These are phyloP conservation scores for Fusarium bactridioides DNA, from an alignment of 2,329 filamentous ascomycete genomes.

Conservation along the genomic window DNA sequence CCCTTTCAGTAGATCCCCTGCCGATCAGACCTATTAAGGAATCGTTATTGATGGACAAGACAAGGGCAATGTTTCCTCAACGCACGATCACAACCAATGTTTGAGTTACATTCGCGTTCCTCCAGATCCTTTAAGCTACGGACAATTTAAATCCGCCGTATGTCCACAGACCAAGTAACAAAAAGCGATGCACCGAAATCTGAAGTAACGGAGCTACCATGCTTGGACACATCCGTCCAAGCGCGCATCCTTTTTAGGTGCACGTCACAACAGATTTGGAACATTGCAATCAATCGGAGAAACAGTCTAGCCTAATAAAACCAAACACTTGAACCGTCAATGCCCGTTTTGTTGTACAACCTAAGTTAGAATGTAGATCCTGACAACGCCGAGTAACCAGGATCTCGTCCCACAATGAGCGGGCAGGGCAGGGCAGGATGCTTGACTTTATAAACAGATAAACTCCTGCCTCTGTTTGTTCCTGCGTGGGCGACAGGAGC, in stretches of 20 bases:
- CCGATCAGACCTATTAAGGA: slow-evolving; percentile 24
- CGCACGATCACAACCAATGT: neutral
- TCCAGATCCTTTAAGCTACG: neutral
- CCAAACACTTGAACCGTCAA: slow-evolving; percentile 1
- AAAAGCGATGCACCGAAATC: slow-evolving; percentile 20
- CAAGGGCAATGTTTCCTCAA: slow-evolving; percentile 6
- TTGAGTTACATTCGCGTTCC: slow-evolving; percentile 7
- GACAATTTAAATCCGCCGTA: neutral
- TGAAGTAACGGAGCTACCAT: slow-evolving; percentile 14
- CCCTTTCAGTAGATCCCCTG: slow-evolving; percentile 20
- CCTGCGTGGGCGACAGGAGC: neutral
- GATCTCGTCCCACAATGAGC: slow-evolving; percentile 24
- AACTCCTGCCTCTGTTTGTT: neutral
- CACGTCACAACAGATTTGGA: slow-evolving; percentile 4
- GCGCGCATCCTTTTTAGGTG: slow-evolving; percentile 2
- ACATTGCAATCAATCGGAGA: slow-evolving; percentile 13
- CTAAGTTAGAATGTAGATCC: neutral
- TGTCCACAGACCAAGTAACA: neutral
- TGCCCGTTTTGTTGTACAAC: slow-evolving; percentile 10
- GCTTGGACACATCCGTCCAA: slow-evolving; percentile 11
- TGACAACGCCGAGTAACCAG: slow-evolving; percentile 20
- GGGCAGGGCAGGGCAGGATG: neutral
- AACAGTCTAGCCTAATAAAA: slow-evolving; percentile 7
- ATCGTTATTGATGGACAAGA: neutral
- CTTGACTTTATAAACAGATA: slow-evolving; percentile 17